Base-by-base conservation (phyloP, 192 early-diverging fungal species). In the Gryganskiella cystojenkinii region DNA sequence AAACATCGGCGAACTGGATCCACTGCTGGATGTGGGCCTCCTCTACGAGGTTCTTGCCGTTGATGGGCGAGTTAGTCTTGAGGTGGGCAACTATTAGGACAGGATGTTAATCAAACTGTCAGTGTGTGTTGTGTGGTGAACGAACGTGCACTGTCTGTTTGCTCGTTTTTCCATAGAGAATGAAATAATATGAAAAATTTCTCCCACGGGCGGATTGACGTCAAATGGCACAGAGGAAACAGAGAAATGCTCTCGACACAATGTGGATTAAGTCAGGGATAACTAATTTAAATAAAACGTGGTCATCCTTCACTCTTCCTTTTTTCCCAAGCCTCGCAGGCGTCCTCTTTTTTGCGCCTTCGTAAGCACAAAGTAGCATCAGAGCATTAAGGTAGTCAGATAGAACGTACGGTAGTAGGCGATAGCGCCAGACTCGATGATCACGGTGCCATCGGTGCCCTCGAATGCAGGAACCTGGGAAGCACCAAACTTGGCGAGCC, bases 371-470 rank as follows among this genome's bases (percentile, higher is more conserved):
- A n/a, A n/a, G n/a, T n/a, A n/a, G n/a, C n/a, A n/a, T n/a, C n/a
- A n/a, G n/a, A n/a, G n/a, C n/a, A n/a, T n/a, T n/a, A n/a, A n/a
- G n/a, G n/a, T n/a, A n/a, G n/a, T n/a, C n/a, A n/a, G n/a, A n/a
- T n/a, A n/a, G 28, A 35, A 78, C 82, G 68, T 50, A 92, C 91
- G 81, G 70, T 96, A 95, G 91, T 90, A 91, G 28, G 93, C 93
- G 73, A 97, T 96, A 65, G 94, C 95, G 79, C 76, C 87, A 71
- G 88, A 90, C 85, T 97, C 94, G 60, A 84, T 85, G 61, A 92
- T 61, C 51, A 64, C 13, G 37, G 37, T 83, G 47, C 90, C 92
- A 33, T 95, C 90, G 59, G 89, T 82, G 61, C 85, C 84, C 79
- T 94, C 95, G 42, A 94, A 95, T 24, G 75, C 89, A 25, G 95